Conservation (phyloP, 192 early-diverging fungal species). For the Coemansia sp. region DNA sequence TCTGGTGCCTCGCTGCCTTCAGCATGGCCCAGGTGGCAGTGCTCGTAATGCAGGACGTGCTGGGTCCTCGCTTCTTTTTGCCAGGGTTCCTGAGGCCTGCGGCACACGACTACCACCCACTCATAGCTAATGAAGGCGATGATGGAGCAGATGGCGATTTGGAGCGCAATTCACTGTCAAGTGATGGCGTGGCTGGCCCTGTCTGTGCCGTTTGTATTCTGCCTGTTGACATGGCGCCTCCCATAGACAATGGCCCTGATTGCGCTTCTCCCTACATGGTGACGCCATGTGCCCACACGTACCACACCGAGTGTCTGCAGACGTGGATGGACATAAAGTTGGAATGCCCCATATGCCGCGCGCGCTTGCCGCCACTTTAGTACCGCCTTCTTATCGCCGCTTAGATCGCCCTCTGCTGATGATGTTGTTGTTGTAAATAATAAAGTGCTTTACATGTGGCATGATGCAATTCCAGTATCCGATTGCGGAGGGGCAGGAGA, state of each 20-base stretch:
- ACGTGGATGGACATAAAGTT: slow-evolving; percentile 79
- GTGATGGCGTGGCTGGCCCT: not conserved
- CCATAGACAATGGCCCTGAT: not conserved
- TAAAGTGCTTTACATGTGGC: not conserved
- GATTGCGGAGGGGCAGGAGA: slow-evolving; percentile 5
- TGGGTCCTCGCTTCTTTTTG: slow-evolving; percentile 72
- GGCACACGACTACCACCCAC: slow-evolving; percentile 68
- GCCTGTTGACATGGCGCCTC: not conserved
- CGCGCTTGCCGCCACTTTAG: slow-evolving; percentile 59
- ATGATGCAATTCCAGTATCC: not conserved
- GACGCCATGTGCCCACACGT: slow-evolving; percentile 77
- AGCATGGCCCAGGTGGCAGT: slow-evolving; percentile 58
- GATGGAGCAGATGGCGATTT: slow-evolving; percentile 8
- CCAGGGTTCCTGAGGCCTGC: slow-evolving; percentile 63
- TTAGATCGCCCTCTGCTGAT: not conserved
- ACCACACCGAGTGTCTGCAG: slow-evolving; percentile 70
- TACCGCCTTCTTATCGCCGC: not conserved
- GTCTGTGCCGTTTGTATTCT: slow-evolving; percentile 9
- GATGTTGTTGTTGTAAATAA: not conserved
- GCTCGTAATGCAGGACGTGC: slow-evolving; percentile 62
- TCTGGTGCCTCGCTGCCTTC: slow-evolving; percentile 58
- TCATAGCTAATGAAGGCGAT: slow-evolving; percentile 56
- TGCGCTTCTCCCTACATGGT: slow-evolving; percentile 58
- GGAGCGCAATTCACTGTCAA: slow-evolving; percentile 1
- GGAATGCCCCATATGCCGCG: slow-evolving; percentile 68